Conservation (phyloP, 1,284 basidiomycete genomes). For the Clitocybe nebularis region DNA sequence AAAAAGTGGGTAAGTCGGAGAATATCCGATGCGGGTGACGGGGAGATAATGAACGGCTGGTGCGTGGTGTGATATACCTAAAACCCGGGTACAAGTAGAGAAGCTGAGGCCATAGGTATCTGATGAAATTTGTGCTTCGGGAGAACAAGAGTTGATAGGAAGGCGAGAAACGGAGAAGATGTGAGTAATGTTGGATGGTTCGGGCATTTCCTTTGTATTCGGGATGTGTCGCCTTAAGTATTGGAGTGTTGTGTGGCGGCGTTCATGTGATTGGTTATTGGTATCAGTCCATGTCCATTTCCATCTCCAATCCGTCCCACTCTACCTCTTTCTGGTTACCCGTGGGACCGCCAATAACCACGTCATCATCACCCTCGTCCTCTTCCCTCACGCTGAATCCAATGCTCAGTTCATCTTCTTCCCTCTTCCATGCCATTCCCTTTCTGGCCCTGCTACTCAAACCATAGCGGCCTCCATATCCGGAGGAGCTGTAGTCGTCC, state of each 20-base stretch:
- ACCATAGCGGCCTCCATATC: conserved; percentile 18
- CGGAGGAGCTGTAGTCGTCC: conserved; percentile 16
- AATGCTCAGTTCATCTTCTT: conserved; percentile 26
- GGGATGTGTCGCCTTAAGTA: conserved; percentile 1
- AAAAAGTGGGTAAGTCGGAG: not conserved
- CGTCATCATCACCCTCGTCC: conserved; percentile 24
- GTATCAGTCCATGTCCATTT: conserved; percentile 55
- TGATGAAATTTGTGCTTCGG: conserved; percentile 7
- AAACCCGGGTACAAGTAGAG: conserved; percentile 6
- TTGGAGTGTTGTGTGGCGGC: not conserved
- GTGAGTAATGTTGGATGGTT: conserved; percentile 7
- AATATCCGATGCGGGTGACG: not conserved
- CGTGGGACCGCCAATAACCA: conserved; percentile 8
- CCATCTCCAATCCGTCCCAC: conserved; percentile 67
- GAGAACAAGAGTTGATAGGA: conserved; percentile 1
- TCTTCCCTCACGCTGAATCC: conserved; percentile 31
- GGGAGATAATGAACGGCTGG: conserved; percentile 7
- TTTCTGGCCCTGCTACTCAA: conserved; percentile 2
- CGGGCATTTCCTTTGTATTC: conserved; percentile 1
- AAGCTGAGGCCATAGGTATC: conserved; percentile 11
- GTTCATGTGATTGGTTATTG: not conserved
- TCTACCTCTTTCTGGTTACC: conserved; percentile 33
- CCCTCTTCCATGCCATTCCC: conserved; percentile 19
- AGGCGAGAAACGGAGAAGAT: conserved; percentile 8
- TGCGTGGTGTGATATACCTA: conserved; percentile 5